These are phyloP conservation scores for Magnolia changhungtana DNA, from an alignment of 164 flowering plant genomes.

Conservation along the genomic window DNA sequence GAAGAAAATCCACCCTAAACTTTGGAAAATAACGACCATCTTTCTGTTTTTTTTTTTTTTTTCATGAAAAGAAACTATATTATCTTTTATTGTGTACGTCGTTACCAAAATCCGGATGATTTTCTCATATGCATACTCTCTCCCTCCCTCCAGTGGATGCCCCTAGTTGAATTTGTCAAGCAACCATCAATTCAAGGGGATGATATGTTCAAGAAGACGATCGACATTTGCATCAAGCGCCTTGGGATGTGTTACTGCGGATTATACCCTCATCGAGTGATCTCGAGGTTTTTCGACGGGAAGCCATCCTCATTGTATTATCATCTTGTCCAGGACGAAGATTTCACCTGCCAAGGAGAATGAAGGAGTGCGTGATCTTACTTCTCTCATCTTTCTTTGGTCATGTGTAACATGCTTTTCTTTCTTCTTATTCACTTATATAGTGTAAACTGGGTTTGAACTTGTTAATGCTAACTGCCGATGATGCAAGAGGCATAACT, in stretches of 20 bases:
- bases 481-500: not conserved
- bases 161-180: slow-evolving; percentile 62
- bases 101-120: not conserved
- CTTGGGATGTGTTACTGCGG: slow-evolving; percentile 68
- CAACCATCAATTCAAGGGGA: slow-evolving; percentile 65
- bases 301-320: slow-evolving; percentile 64
- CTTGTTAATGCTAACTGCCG: not conserved
- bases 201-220: slow-evolving; percentile 69
- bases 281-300: slow-evolving; percentile 79
- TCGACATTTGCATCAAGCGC: slow-evolving; percentile 67
- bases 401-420: not conserved
- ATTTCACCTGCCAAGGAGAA: slow-evolving; percentile 35
- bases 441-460: not conserved
- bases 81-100: not conserved
- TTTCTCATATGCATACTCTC: not conserved
- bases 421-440: not conserved
- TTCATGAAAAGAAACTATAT: not conserved
- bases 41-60: no score
- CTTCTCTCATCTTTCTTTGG: not conserved
- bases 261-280: slow-evolving; percentile 44
- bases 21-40: no score
- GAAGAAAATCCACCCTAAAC: no score
- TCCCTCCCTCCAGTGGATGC: slow-evolving; percentile 73
- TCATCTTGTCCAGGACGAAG: slow-evolving; percentile 43
- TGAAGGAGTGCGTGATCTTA: slow-evolving; percentile 14